phyloP scores from a whole-genome alignment of 129 eudicot genomes.

The Flaveria bidentis region DNA sequence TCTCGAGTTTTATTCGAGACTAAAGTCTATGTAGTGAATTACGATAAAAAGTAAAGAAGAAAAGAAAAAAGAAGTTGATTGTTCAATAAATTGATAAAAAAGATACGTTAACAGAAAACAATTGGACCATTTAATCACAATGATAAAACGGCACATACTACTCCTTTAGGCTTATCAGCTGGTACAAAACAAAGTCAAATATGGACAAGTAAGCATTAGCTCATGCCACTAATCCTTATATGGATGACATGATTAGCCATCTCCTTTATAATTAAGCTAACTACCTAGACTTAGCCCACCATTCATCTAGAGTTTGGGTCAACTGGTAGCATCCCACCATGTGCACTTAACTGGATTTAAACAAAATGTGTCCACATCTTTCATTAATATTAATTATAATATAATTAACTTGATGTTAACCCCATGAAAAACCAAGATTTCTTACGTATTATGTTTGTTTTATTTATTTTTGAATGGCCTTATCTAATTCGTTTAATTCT shows the following conservation, averaged over 20 bases:
- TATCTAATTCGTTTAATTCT: too few relatives aligned
- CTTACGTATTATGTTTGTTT: not conserved
- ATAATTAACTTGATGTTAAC: not conserved
- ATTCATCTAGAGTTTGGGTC: conserved; percentile 23
- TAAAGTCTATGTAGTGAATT: too few relatives aligned
- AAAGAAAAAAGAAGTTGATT: not conserved
- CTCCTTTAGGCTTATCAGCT: not conserved
- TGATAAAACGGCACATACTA: not conserved
- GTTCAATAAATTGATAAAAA: not conserved
- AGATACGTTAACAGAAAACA: not conserved
- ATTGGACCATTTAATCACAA: not conserved
- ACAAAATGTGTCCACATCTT: conserved; percentile 23
- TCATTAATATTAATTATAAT: conserved; percentile 9
- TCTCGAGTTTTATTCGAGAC: too few relatives aligned
- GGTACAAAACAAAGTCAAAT: conserved; percentile 16
- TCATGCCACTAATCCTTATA: conserved; percentile 11
- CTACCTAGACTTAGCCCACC: conserved; percentile 6
- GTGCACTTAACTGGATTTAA: conserved; percentile 21
- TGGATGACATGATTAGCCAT: conserved; percentile 27
- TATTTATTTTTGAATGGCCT: too few relatives aligned
- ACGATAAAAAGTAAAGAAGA: too few relatives aligned
- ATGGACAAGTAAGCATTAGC: not conserved
- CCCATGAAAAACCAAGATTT: not conserved
- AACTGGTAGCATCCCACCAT: conserved; percentile 38
- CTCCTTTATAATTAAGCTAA: conserved; percentile 22